Conservation (phyloP, 768 basidiomycete species). For the Amanita thiersii region DNA sequence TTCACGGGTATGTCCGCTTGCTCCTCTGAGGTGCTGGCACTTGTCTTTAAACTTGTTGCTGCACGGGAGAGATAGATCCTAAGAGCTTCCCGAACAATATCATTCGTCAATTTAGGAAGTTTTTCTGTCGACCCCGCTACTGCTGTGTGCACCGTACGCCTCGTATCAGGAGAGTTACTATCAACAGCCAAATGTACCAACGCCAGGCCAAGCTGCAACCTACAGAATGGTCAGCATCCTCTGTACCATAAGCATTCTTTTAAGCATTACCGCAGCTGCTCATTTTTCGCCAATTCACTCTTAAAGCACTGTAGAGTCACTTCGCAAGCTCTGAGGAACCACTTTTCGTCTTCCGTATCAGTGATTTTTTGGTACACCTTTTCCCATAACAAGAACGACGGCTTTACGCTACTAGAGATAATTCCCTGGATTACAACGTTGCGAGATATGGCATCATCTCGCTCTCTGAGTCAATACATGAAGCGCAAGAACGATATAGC, state of each 20-base stretch:
- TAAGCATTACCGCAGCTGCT: slow-evolving; percentile 38
- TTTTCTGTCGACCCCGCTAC: slow-evolving; percentile 29
- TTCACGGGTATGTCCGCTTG: slow-evolving; percentile 27
- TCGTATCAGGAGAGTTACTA: slow-evolving; percentile 41
- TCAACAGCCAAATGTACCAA: slow-evolving; percentile 67
- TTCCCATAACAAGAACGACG: slow-evolving; percentile 83
- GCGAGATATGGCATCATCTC: slow-evolving; percentile 39
- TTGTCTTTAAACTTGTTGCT: slow-evolving; percentile 14
- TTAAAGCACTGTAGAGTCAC: slow-evolving; percentile 39
- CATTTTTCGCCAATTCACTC: slow-evolving; percentile 43
- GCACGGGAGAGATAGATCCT: slow-evolving; percentile 34
- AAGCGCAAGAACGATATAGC: no score
- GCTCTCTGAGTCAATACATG: no score
- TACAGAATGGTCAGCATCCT: slow-evolving; percentile 16
- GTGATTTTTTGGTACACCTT: slow-evolving; percentile 74
- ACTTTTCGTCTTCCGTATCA: slow-evolving; percentile 55
- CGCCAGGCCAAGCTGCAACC: slow-evolving; percentile 54
- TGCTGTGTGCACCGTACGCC: slow-evolving; percentile 35
- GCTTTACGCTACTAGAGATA: slow-evolving; percentile 48
- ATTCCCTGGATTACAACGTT: slow-evolving; percentile 42
- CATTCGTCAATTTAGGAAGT: slow-evolving; percentile 41
- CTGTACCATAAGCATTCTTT: background rate
- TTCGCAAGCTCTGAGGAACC: slow-evolving; percentile 66
- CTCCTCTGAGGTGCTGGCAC: slow-evolving; percentile 21
- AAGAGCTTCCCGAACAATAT: slow-evolving; percentile 56